Base-by-base conservation (phyloP, 192 early-diverging fungal genomes). In the Coemansia sp. region DNA sequence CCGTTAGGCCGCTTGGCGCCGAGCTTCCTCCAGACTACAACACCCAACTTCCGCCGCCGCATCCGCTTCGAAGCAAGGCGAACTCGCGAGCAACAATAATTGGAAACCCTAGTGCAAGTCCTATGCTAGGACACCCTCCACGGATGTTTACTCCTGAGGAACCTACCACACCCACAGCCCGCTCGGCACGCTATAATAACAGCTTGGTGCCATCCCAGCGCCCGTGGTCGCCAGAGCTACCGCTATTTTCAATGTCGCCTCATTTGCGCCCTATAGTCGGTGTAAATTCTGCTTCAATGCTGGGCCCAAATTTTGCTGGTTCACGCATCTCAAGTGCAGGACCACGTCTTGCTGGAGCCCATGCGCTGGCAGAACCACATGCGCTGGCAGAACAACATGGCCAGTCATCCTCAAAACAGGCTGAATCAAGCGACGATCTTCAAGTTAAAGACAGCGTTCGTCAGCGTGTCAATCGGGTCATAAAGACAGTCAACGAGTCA, bases 11-110 rank as follows among this genome's bases (percentile, higher is more conserved):
- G 7, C 53, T 45, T 3, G 55, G 56, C 6, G 57, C 71, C 1
- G 74, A 67, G 30, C 74, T 77, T 4, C 74, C 74, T 7, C 74
- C 68, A 12, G 65, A 77, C 58, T 77, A 77, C 65, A 77, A 77
- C 58, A 77, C 74, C 25, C 74, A 77, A 58, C 62, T 77, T 35
- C 74, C 74, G 25, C 74, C 74, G 25, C 74, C 74, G 7, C 74
- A 77, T 38, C 68, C 69, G 7, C 46, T 71, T 7, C 74, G 74
- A 54, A 67, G 63, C 68, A 57, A 49, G 7, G 31, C 53, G 31
- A 60, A 66, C 35, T 71, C 74, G 29, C 56, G 68, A 3, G 74
- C 74, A 5, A 46, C 68, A 8, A 60, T 35, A 6, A 29, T 30
- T 4, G 24, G 43, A 5, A 68, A 68, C 33, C 8, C 66, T 18